A percentile compares a stretch with the other conserved stretches of the same genome.
Conservation (phyloP, 345 rosid genomes). For the Arabis alpina region DNA sequence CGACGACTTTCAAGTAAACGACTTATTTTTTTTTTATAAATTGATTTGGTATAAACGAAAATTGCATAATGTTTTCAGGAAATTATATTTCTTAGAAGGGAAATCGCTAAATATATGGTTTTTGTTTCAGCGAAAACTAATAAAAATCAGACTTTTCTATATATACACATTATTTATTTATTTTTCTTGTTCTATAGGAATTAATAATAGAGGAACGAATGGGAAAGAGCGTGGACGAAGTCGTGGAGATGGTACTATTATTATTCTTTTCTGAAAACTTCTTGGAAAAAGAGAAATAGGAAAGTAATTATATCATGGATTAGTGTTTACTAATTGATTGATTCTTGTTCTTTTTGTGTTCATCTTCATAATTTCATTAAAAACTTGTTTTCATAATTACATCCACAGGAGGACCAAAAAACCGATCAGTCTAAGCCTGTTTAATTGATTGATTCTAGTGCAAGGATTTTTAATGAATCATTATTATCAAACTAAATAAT, state of each 20-base stretch:
- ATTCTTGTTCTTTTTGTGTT: too few species aligned
- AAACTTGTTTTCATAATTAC: too few species aligned
- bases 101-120: background rate
- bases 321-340: background rate
- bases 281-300: background rate
- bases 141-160: background rate
- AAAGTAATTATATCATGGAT: background rate
- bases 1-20: slow-evolving; percentile 37
- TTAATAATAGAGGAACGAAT: slow-evolving; percentile 14
- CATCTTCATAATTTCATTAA: too few species aligned
- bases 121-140: background rate
- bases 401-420: too few species aligned
- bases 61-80: background rate
- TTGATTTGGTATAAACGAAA: background rate
- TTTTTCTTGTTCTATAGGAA: background rate
- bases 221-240: slow-evolving; percentile 33
- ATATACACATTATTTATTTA: too few species aligned
- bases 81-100: background rate
- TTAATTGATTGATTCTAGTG: slow-evolving; percentile 1
- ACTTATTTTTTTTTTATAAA: background rate
- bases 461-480: background rate
- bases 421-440: too few species aligned
- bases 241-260: slow-evolving; percentile 18
- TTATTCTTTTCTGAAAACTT: slow-evolving; percentile 5
- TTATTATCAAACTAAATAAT: slow-evolving; percentile 7